Conservation (phyloP, 345 rosid genomes). For the Garcia nutans region DNA sequence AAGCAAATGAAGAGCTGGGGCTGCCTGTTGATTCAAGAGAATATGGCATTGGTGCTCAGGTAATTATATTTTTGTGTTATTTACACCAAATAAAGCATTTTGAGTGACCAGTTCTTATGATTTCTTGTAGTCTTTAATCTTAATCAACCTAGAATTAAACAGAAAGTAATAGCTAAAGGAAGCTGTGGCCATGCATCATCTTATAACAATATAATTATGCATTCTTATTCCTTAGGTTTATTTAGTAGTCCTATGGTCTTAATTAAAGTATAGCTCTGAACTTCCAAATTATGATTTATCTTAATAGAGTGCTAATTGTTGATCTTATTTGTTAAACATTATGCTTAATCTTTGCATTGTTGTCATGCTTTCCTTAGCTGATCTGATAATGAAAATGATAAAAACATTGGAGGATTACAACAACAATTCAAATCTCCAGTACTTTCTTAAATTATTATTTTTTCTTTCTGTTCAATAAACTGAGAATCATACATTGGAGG, state of each 20-base stretch:
- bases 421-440: not conserved
- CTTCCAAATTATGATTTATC: not conserved
- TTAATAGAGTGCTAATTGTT: not conserved
- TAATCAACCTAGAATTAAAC: not conserved
- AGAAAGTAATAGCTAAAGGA: not conserved
- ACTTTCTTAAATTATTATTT: no score
- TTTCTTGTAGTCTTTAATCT: not conserved
- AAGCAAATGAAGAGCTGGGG: constrained; percentile 89
- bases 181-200: not conserved
- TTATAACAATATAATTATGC: no score
- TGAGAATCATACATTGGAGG: not conserved
- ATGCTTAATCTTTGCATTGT: not conserved
- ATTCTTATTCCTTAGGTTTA: not conserved
- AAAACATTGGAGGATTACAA: not conserved
- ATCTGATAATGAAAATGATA: no score
- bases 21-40: constrained; percentile 94
- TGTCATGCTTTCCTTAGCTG: not conserved
- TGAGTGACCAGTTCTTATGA: not conserved
- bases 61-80: constrained; percentile 17
- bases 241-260: no score
- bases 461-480: not conserved
- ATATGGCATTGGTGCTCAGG: constrained; percentile 98
- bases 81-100: not conserved
- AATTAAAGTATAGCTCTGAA: not conserved
- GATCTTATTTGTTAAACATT: not conserved